These are phyloP conservation scores for Ramalina peruviana DNA, from an alignment of 495 filamentous ascomycete species.

Conservation along the genomic window DNA sequence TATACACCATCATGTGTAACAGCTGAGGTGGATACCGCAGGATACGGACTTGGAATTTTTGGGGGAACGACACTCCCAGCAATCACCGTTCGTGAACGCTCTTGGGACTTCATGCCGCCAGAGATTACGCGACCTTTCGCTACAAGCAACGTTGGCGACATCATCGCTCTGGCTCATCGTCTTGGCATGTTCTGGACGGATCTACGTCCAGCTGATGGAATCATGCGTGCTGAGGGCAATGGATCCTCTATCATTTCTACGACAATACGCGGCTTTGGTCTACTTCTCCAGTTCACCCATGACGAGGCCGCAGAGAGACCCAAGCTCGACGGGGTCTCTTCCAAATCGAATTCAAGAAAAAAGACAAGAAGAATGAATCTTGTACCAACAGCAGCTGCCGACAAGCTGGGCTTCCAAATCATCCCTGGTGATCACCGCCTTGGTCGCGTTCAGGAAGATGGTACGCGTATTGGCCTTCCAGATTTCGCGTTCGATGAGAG, in stretches of 20 bases:
- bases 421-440: not conserved
- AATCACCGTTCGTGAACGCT: slow-evolving; percentile 13
- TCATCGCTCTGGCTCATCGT: slow-evolving; percentile 20
- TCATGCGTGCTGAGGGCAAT: slow-evolving; percentile 21
- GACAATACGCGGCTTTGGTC: slow-evolving; percentile 3
- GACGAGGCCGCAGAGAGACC: not conserved
- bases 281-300: slow-evolving; percentile 3
- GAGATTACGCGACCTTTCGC: slow-evolving; percentile 22
- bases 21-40: too few relatives aligned
- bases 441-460: not conserved
- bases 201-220: slow-evolving; percentile 19
- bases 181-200: slow-evolving; percentile 24
- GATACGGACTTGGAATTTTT: too few relatives aligned
- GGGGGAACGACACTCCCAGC: not conserved
- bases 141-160: slow-evolving; percentile 17
- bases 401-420: slow-evolving; percentile 4
- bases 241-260: slow-evolving; percentile 20
- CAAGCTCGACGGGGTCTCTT: too few relatives aligned
- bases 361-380: too few relatives aligned
- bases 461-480: not conserved
- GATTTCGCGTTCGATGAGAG: not conserved
- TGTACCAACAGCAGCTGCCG: not conserved
- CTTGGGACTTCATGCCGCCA: slow-evolving; percentile 24
- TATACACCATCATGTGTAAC: not conserved
- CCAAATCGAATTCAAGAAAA: too few relatives aligned